Evolutionary conservation across 2,329 filamentous ascomycete genomes (phyloP).

Genomic region (Paecilomyces fulvus): DNA sequence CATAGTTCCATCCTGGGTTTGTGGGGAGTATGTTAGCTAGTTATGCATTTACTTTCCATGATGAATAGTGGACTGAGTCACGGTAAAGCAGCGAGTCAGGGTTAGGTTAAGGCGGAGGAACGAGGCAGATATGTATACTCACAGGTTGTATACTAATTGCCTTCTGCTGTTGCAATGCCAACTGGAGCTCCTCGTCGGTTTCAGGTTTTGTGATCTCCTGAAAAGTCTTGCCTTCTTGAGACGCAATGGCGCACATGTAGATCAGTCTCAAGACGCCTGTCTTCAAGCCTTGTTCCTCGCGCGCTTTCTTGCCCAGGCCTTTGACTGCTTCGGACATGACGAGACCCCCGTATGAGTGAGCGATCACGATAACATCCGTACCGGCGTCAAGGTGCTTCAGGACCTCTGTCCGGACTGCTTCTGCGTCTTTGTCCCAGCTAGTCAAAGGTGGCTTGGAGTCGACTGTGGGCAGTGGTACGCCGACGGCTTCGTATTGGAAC

Average conservation of each 20-base stretch:
- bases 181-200: not conserved
- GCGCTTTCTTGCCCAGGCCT: slow-evolving; percentile 16
- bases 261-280: slow-evolving; percentile 14
- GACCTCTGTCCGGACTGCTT: slow-evolving; percentile 10
- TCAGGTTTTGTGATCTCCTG: not conserved
- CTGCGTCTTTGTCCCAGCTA: slow-evolving; percentile 19
- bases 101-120: not conserved
- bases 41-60: not conserved
- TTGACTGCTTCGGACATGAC: slow-evolving; percentile 22
- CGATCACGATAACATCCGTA: slow-evolving; percentile 21
- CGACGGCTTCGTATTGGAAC: slow-evolving; percentile 13
- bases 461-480: slow-evolving; percentile 15
- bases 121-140: not conserved
- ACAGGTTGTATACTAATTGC: not conserved
- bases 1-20: not conserved
- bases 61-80: too few relatives aligned
- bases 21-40: not conserved
- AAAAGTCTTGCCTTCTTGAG: not conserved
- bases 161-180: not conserved
- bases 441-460: slow-evolving; percentile 16
- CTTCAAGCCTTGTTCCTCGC: slow-evolving; percentile 11
- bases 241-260: slow-evolving; percentile 14
- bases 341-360: slow-evolving; percentile 26
- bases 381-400: slow-evolving; percentile 12
- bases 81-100: too few relatives aligned